Conservation (phyloP, 2,329 filamentous ascomycete species). For the Diaporthe citriasiana region DNA sequence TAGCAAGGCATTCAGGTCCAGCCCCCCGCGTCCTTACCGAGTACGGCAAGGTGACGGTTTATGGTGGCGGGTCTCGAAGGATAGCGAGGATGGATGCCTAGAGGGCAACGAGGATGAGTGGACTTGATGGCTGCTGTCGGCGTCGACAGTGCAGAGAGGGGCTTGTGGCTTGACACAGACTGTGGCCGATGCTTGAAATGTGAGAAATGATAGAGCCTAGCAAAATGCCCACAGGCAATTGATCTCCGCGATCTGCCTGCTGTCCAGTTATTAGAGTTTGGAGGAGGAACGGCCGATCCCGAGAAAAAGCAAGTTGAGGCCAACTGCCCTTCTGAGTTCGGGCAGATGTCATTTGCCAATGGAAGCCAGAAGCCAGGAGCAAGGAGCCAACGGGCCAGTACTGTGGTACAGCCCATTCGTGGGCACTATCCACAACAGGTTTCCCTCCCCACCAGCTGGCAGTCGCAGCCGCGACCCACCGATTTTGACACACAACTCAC, state of each 20-base stretch:
- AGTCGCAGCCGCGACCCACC: slow-evolving; percentile 17
- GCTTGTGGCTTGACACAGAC: not conserved
- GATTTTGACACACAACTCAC: not conserved
- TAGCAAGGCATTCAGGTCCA: not conserved
- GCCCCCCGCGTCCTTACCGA: slow-evolving; percentile 11
- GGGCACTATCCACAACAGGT: not conserved
- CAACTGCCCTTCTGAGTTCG: slow-evolving; percentile 13
- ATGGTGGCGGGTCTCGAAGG: slow-evolving; percentile 1
- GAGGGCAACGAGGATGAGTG: not conserved
- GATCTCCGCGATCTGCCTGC: slow-evolving; percentile 27
- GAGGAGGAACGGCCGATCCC: slow-evolving; percentile 30
- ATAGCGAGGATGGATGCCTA: not conserved
- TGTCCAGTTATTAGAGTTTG: slow-evolving; percentile 27
- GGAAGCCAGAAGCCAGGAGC: not conserved
- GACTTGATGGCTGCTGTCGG: not conserved
- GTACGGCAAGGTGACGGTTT: not conserved
- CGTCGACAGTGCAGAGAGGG: slow-evolving; percentile 14
- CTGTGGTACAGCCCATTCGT: not conserved
- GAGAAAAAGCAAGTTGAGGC: slow-evolving; percentile 32
- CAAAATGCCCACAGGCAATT: slow-evolving; percentile 13
- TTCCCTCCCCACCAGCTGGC: slow-evolving; percentile 5
- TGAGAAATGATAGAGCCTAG: slow-evolving; percentile 22
- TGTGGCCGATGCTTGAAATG: slow-evolving; percentile 13
- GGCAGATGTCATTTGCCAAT: slow-evolving; percentile 2
- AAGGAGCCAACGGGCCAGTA: not conserved